Percentiles rank a stretch among this genome's conserved stretches.
Conservation (phyloP, 2,329 filamentous ascomycete species). For the Xylaria sp. region DNA sequence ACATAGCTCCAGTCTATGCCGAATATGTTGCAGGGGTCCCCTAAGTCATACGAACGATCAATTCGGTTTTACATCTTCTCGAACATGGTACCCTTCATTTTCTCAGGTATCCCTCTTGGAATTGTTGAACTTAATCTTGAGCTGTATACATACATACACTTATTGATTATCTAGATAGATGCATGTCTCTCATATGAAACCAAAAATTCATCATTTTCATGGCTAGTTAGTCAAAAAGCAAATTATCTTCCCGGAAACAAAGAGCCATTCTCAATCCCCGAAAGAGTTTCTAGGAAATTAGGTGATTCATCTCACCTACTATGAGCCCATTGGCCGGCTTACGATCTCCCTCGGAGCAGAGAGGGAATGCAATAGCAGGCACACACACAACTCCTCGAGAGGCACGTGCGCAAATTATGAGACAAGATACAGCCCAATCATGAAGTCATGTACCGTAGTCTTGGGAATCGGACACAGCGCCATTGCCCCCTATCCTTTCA, state of each 20-base stretch:
- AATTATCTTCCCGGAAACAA: neutral
- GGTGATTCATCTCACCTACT: neutral
- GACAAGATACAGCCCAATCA: conserved; percentile 15
- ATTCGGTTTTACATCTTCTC: neutral
- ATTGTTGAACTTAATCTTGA: neutral
- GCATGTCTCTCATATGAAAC: neutral
- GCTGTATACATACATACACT: neutral
- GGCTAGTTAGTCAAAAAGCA: neutral
- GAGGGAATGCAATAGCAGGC: neutral
- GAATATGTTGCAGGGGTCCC: neutral
- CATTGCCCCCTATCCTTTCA: neutral
- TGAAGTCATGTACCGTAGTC: conserved; percentile 21
- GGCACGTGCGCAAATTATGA: conserved; percentile 22
- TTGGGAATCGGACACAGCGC: neutral
- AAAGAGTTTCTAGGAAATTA: neutral
- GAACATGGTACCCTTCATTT: neutral
- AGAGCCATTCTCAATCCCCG: neutral
- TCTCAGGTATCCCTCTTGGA: neutral
- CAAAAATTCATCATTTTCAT: neutral
- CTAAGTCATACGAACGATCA: neutral
- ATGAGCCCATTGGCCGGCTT: conserved; percentile 14
- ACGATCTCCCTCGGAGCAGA: conserved; percentile 3
- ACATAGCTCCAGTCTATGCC: neutral
- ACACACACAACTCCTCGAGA: neutral
- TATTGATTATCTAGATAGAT: neutral